Evolutionary conservation across 176 grass and related monocot genomes (phyloP), one percentile per base, ranked within the genome.

Genomic region (Chrysopogon serrulatus): DNA sequence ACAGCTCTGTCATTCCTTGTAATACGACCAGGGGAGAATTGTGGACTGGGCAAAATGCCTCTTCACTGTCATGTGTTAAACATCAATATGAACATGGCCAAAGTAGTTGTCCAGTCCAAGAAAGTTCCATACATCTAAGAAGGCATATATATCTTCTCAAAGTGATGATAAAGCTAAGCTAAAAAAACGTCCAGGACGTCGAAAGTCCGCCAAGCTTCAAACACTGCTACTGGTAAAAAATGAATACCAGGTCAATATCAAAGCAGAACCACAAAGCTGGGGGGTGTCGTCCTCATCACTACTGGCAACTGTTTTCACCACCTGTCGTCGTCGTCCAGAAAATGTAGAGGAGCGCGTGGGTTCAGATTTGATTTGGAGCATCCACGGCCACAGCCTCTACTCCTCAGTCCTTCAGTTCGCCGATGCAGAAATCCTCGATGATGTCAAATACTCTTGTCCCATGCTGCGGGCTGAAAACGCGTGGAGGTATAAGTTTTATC

Each of bases 361-460:
- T 83, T 86, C 88, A 90, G 65, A 86, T 47, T 86, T 54, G 23
- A n/a, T 74, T 89, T 47, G 24, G 32, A 83, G 30, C 45, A 39
- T 82, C 8, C 28, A 37, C 30, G n/a, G n/a, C n/a, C n/a, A n/a
- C n/a, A 27, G 62, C 47, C 3, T 76, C 79, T 65, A 53, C 24
- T 80, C 79, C 64, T 90, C 83, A 96, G 8, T 27, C 53, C 65
- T 82, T 87, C 65, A 92, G 80, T 56, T 94, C 68, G 31, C 96
- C 91, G 41, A 99, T 89, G 81, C 89, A 96, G 74, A 99, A 94
- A 78, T 94, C 96, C 24, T 96, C 89, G n/a, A 99, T 94, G 73
- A 94, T 96, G 60, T 96, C 96, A 23, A 99, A 96, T 51, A 99
- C 96, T 72, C 91, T 71, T 1, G 83, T 89, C 36, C 91, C 96